Evolutionary conservation across 2,329 filamentous ascomycete species (phyloP).

Genomic region (Hymenoscyphus albidus): DNA sequence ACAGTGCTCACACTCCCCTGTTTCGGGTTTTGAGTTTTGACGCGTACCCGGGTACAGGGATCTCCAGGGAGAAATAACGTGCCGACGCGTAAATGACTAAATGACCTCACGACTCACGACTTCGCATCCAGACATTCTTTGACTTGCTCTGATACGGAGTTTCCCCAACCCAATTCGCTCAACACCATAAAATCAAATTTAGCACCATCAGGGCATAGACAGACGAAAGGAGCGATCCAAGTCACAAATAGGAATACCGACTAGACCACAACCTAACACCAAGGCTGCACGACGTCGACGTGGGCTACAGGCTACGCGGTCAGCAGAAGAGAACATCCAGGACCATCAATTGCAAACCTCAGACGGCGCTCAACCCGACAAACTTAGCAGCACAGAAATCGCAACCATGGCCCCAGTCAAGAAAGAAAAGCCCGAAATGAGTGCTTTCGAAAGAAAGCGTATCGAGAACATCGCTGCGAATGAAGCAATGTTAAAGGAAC

Average conservation of each 20-base stretch:
- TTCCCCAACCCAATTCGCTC: constrained; percentile 6
- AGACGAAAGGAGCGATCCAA: too few relatives aligned
- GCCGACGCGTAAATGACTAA: constrained; percentile 7
- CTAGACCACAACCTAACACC: too few relatives aligned
- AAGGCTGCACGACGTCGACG: too few relatives aligned
- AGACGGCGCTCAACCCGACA: constrained; percentile 5
- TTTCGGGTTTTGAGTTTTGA: neutral
- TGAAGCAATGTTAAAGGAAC: constrained; percentile 74
- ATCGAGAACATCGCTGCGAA: constrained; percentile 85
- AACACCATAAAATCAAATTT: neutral
- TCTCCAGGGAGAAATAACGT: neutral
- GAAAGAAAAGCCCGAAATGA: constrained; percentile 53
- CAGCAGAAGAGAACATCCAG: too few relatives aligned
- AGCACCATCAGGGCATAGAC: too few relatives aligned
- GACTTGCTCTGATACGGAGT: constrained; percentile 15
- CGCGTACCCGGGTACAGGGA: neutral
- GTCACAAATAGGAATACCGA: too few relatives aligned
- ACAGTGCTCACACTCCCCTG: neutral
- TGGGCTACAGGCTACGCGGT: too few relatives aligned
- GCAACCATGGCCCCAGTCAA: constrained; percentile 43
- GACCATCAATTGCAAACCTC: too few relatives aligned
- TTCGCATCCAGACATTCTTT: neutral
- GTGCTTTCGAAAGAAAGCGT: constrained; percentile 81
- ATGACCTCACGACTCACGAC: constrained; percentile 9
- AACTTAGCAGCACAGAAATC: constrained; percentile 22